These are phyloP conservation scores for Colletotrichum euphorbiae DNA, from an alignment of 2,329 filamentous ascomycete genomes.

Conservation along the genomic window DNA sequence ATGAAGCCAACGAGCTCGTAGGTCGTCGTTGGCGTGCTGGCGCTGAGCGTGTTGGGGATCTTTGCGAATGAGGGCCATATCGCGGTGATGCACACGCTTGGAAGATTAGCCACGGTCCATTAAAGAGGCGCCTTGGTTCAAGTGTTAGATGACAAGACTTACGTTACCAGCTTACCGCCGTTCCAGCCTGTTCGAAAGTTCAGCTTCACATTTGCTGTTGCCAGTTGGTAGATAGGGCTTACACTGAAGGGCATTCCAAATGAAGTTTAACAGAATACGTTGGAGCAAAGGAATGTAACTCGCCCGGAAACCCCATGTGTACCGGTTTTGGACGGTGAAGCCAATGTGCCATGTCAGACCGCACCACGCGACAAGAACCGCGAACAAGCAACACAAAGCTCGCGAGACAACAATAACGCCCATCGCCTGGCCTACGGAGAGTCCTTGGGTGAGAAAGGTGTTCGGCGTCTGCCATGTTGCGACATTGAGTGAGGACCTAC, in stretches of 20 bases:
- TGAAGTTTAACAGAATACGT: constrained; percentile 61
- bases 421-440: constrained; percentile 61
- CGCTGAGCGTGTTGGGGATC: constrained; percentile 57
- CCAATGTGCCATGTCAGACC: constrained; percentile 63
- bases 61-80: constrained; percentile 58
- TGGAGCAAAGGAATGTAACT: constrained; percentile 61
- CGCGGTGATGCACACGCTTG: constrained; percentile 54
- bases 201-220: not conserved
- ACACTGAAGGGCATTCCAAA: constrained; percentile 47
- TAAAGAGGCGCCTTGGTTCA: not conserved
- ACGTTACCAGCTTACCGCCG: constrained; percentile 1
- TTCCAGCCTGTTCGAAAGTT: not conserved
- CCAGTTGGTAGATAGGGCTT: not conserved
- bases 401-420: constrained; percentile 58
- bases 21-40: constrained; percentile 50
- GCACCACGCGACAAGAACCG: constrained; percentile 58
- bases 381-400: constrained; percentile 55
- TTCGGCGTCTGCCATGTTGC: constrained; percentile 61
- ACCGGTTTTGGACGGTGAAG: constrained; percentile 62
- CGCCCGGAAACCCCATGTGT: constrained; percentile 60
- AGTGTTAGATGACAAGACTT: not conserved
- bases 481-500: constrained; percentile 50
- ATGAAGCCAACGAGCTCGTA: constrained; percentile 61
- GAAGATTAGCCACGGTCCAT: not conserved
- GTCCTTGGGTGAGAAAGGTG: constrained; percentile 58